phyloP scores from a whole-genome alignment of 1,139 yeast genomes.

The Kurtzmaniella natalensis region DNA sequence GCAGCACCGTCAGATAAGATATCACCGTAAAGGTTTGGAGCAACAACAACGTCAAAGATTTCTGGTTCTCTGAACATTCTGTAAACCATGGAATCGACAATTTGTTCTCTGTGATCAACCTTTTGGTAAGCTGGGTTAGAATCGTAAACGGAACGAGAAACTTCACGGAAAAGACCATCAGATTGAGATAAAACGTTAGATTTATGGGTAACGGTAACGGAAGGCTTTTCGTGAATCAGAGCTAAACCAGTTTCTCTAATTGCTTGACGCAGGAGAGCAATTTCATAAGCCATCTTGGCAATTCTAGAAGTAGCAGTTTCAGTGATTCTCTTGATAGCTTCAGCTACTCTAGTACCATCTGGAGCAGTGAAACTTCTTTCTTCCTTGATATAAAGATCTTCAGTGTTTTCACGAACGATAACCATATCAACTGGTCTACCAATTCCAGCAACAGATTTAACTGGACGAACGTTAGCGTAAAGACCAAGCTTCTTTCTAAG shows the following conservation, averaged over 20 bases:
- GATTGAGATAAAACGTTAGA: constrained; percentile 89
- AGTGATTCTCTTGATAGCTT: constrained; percentile 93
- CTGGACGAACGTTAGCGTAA: constrained; percentile 97
- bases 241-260: constrained; percentile 60
- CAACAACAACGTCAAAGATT: constrained; percentile 94
- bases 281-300: constrained; percentile 87
- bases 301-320: constrained; percentile 83
- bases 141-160: constrained; percentile 73
- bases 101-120: constrained; percentile 82
- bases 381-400: constrained; percentile 92
- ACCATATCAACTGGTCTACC: constrained; percentile 94
- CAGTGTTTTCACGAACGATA: constrained; percentile 97
- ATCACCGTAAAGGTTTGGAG: constrained; percentile 97
- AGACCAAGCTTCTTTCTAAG: constrained; percentile 90
- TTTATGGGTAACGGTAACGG: constrained; percentile 92
- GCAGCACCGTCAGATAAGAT: constrained; percentile 98
- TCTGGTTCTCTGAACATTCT: constrained; percentile 98
- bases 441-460: constrained; percentile 81
- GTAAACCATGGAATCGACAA: constrained; percentile 98
- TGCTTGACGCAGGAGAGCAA: constrained; percentile 86
- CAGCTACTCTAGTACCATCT: constrained; percentile 84
- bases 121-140: constrained; percentile 55
- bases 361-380: constrained; percentile 68
- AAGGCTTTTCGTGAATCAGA: constrained; percentile 51
- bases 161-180: constrained; percentile 95